A percentile compares a stretch with the other conserved stretches of the same genome.
phyloP scores from a whole-genome alignment of 2,329 filamentous ascomycete genomes.

The Trichoderma arundinaceum region DNA sequence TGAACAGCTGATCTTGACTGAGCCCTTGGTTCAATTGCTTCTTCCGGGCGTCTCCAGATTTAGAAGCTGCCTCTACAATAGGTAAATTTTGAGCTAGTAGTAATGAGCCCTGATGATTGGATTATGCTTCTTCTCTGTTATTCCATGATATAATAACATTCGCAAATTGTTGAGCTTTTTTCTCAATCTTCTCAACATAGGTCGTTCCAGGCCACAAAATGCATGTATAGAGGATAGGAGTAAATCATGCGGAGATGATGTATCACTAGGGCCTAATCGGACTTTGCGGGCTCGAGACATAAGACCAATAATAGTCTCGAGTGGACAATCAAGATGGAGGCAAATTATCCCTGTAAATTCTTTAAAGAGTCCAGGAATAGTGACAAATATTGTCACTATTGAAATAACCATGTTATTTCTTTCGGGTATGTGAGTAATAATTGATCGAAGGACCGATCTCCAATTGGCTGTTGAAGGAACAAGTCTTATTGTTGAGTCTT shows the following conservation, averaged over 20 bases:
- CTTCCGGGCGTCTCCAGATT: neutral
- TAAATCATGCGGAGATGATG: slow-evolving; percentile 14
- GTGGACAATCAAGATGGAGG: no score
- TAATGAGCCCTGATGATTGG: no score
- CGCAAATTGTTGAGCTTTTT: no score
- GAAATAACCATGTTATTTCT: slow-evolving; percentile 8
- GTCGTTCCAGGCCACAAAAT: neutral
- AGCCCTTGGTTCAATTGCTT: neutral
- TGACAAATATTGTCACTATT: neutral
- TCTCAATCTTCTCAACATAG: no score
- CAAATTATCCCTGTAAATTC: no score
- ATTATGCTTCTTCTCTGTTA: no score
- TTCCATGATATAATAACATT: no score
- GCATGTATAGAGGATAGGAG: neutral
- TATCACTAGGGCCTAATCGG: slow-evolving; percentile 1
- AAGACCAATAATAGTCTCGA: no score
- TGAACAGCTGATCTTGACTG: neutral
- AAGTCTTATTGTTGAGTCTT: no score
- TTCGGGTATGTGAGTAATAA: neutral
- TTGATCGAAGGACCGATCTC: neutral
- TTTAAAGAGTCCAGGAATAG: no score
- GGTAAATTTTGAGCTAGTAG: slow-evolving; percentile 5
- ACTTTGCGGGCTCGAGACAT: neutral
- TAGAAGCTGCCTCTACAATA: slow-evolving; percentile 7
- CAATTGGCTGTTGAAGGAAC: no score